Evolutionary conservation across 805 yeast genomes (phyloP).

Genomic region (Candida nanaspora): DNA sequence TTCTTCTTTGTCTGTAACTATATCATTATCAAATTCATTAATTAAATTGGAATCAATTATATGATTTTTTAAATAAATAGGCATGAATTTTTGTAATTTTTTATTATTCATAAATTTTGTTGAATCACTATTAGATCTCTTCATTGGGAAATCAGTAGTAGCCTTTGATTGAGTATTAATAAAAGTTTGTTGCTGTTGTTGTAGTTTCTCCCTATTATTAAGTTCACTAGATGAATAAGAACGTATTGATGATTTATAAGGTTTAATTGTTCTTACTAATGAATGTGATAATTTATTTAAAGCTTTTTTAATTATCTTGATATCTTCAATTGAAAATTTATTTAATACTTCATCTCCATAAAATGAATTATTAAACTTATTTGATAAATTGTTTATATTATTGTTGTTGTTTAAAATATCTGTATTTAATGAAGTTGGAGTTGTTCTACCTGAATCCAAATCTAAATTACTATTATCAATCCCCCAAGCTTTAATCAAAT

Average conservation of each 20-base stretch:
- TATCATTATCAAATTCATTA: constrained; percentile 9
- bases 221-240: too few relatives aligned
- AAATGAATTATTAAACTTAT: too few relatives aligned
- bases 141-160: background rate
- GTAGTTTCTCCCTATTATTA: too few relatives aligned
- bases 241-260: too few relatives aligned
- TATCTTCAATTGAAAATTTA: constrained; percentile 14
- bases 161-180: background rate
- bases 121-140: background rate
- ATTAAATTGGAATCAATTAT: constrained; percentile 19
- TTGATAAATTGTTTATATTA: too few relatives aligned
- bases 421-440: background rate
- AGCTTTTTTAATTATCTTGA: constrained; percentile 12
- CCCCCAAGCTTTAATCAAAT: constrained; percentile 25
- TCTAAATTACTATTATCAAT: constrained; percentile 15
- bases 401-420: too few relatives aligned
- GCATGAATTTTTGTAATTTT: constrained; percentile 22
- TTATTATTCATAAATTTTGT: constrained; percentile 18
- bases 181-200: background rate
- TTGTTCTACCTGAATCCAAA: background rate
- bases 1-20: background rate
- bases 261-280: background rate
- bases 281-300: constrained; percentile 12
- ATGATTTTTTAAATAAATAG: constrained; percentile 20
- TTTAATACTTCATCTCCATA: constrained; percentile 18